phyloP scores from a whole-genome alignment of 2,329 filamentous ascomycete genomes.

The Gaeumannomyces tritici region DNA sequence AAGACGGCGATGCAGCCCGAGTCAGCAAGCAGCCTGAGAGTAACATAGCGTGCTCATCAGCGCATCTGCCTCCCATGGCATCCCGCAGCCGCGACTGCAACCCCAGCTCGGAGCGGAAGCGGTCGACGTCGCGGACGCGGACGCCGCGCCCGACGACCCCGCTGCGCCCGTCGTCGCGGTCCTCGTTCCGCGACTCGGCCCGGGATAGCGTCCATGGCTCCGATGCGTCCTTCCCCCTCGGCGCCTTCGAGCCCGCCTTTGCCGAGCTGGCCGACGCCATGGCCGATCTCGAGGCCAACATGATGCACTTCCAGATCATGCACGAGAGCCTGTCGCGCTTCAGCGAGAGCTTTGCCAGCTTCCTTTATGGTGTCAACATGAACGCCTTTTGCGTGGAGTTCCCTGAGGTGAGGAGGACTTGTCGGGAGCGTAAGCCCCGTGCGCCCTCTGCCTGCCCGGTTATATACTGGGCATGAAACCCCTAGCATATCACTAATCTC shows the following conservation, averaged over 20 bases:
- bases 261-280: constrained; percentile 89
- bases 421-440: too few relatives aligned
- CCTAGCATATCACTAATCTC: background rate
- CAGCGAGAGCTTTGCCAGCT: constrained; percentile 90
- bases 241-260: constrained; percentile 79
- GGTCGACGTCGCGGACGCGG: constrained; percentile 51
- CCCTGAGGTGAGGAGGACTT: constrained; percentile 55
- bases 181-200: constrained; percentile 73
- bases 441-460: background rate
- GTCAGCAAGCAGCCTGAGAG: background rate
- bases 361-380: constrained; percentile 96
- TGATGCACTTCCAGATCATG: constrained; percentile 95
- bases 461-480: too few relatives aligned
- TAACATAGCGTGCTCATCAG: background rate
- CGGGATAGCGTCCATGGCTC: constrained; percentile 44
- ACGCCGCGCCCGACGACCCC: constrained; percentile 82
- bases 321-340: constrained; percentile 90
- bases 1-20: background rate
- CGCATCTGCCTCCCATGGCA: background rate
- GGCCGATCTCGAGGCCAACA: constrained; percentile 92
- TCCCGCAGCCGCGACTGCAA: background rate
- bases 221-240: constrained; percentile 56
- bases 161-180: constrained; percentile 79
- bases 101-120: constrained; percentile 16
- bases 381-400: constrained; percentile 99